These are phyloP conservation scores for Tetracladium setigerum DNA, from an alignment of 495 filamentous ascomycete species.

Conservation along the genomic window DNA sequence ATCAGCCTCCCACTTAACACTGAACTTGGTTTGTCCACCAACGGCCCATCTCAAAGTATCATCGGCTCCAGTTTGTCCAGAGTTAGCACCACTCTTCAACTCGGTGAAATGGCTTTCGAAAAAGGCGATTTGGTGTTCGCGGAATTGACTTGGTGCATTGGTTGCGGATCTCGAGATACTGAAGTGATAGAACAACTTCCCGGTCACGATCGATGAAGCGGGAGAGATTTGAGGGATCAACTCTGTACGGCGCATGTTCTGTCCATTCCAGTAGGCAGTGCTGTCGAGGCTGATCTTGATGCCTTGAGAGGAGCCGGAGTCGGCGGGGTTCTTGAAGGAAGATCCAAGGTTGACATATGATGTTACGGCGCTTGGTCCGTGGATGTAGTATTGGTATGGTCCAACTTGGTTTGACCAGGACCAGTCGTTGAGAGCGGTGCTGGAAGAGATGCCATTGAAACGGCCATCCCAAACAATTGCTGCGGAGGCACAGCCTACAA, in stretches of 20 bases:
- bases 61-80: slow-evolving; percentile 45
- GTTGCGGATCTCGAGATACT: slow-evolving; percentile 48
- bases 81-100: slow-evolving; percentile 61
- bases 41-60: slow-evolving; percentile 48
- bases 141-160: slow-evolving; percentile 50
- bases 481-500: slow-evolving; percentile 6
- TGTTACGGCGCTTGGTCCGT: slow-evolving; percentile 39
- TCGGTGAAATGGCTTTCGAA: slow-evolving; percentile 74
- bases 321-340: slow-evolving; percentile 60
- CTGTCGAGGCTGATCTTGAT: slow-evolving; percentile 62
- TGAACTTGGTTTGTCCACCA: slow-evolving; percentile 44
- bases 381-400: slow-evolving; percentile 68
- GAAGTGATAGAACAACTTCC: slow-evolving; percentile 65
- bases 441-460: slow-evolving; percentile 47
- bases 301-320: slow-evolving; percentile 51
- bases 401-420: slow-evolving; percentile 58
- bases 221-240: slow-evolving; percentile 68
- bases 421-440: slow-evolving; percentile 48
- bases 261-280: slow-evolving; percentile 55
- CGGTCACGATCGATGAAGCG: slow-evolving; percentile 51
- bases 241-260: slow-evolving; percentile 52
- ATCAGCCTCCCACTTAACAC: slow-evolving; percentile 39
- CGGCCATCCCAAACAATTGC: slow-evolving; percentile 53
- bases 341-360: slow-evolving; percentile 46
- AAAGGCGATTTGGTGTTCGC: slow-evolving; percentile 71